phyloP scores from a whole-genome alignment of 495 filamentous ascomycete species.

The Penicillium maclennaniae region DNA sequence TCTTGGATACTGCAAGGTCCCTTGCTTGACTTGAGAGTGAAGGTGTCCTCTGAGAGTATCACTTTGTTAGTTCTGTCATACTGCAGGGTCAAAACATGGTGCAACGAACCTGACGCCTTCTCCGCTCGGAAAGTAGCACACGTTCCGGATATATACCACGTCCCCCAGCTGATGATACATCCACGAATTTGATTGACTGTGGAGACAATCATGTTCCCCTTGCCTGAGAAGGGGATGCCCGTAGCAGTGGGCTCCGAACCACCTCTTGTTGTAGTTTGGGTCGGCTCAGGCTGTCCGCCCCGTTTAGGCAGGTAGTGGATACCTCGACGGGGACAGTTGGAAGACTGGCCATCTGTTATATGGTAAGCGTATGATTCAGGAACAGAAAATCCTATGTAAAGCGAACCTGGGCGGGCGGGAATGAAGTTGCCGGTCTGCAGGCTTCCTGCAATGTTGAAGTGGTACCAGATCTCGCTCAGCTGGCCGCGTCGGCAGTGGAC shows the following conservation, averaged over 20 bases:
- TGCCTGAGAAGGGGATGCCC: constrained; percentile 48
- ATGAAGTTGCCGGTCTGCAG: constrained; percentile 75
- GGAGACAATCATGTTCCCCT: constrained; percentile 57
- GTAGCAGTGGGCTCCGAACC: constrained; percentile 39
- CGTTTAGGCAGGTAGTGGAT: constrained; percentile 68
- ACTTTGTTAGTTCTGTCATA: not conserved
- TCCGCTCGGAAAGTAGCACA: constrained; percentile 65
- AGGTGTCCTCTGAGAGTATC: constrained; percentile 40
- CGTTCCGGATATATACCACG: constrained; percentile 66
- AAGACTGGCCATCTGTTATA: constrained; percentile 52
- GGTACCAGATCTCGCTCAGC: constrained; percentile 82
- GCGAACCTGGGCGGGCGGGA: constrained; percentile 54
- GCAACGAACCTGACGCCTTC: constrained; percentile 38
- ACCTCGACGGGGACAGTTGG: constrained; percentile 56
- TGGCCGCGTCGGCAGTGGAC: constrained; percentile 58
- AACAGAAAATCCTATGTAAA: not conserved
- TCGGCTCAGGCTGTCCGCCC: constrained; percentile 27
- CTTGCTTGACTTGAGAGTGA: constrained; percentile 58
- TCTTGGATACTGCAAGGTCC: constrained; percentile 51
- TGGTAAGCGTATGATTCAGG: not conserved
- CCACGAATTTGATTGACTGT: constrained; percentile 51
- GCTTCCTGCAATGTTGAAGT: constrained; percentile 74
- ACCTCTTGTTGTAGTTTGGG: constrained; percentile 33
- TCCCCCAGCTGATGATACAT: constrained; percentile 66
- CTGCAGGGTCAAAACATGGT: not conserved